A percentile compares a stretch with the other conserved stretches of the same genome.
phyloP scores from a whole-genome alignment of 225 moss, liverwort and hornwort genomes.

The Polytrichum formosum region DNA sequence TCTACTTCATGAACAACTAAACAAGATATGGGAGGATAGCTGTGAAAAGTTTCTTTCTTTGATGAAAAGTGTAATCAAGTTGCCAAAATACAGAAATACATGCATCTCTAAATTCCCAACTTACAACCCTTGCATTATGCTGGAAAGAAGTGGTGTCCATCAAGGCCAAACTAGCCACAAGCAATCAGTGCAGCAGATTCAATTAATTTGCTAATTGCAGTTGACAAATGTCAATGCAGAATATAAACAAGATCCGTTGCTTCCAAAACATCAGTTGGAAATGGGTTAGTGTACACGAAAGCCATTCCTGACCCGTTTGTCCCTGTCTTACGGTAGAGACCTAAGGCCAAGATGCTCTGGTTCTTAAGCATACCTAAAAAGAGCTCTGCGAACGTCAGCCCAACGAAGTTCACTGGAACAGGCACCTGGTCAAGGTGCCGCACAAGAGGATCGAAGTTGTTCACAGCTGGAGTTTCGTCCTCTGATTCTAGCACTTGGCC shows the following conservation, averaged over 20 bases:
- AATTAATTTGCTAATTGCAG: background rate
- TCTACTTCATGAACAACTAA: no score
- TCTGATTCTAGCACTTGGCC: slow-evolving; percentile 60
- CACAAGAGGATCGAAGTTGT: slow-evolving; percentile 30
- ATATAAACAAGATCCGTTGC: slow-evolving; percentile 73
- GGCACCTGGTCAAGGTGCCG: slow-evolving; percentile 72
- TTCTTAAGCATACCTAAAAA: slow-evolving; percentile 65
- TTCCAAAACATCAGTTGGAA: slow-evolving; percentile 54
- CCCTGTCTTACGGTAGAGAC: slow-evolving; percentile 61
- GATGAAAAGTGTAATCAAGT: no score
- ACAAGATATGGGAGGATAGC: no score
- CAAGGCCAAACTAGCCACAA: no score
- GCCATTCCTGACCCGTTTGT: slow-evolving; percentile 52
- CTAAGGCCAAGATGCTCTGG: slow-evolving; percentile 58
- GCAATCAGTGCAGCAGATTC: no score
- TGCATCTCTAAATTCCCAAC: no score
- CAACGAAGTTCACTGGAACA: slow-evolving; percentile 61
- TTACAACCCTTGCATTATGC: no score
- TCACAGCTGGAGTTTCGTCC: slow-evolving; percentile 25
- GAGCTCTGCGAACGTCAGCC: slow-evolving; percentile 59
- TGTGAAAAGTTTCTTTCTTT: no score
- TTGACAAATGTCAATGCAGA: slow-evolving; percentile 32
- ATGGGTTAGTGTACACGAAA: slow-evolving; percentile 84
- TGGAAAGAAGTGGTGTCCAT: no score
- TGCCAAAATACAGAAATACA: no score